Evolutionary conservation across 179 eudicot genomes (phyloP), one percentile per base, ranked within the genome.

Genomic region (Silene vulgaris): DNA sequence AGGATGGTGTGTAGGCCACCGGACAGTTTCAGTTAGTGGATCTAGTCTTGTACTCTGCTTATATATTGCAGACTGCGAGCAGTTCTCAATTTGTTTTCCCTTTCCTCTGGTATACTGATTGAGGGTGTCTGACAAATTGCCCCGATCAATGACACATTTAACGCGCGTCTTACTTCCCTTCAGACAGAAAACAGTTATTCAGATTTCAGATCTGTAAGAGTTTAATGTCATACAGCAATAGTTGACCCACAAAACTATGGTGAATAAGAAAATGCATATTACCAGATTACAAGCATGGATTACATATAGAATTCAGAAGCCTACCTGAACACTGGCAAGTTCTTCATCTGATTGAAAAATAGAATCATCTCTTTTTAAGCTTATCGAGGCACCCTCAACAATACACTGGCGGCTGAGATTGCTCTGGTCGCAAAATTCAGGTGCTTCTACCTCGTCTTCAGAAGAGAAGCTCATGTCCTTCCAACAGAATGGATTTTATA

Each of bases 371-470:
- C 56, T 57, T 74, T 64, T 71, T 35, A 61, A 40, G 62, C 71
- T 70, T 37, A 70, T 54, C 14, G 75, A 64, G 73, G 20, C 69
- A 52, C 48, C 56, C 64, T 64, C 78, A 70, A 29, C 68, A 71
- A 37, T 54, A 62, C 54, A 48, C 12, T 57, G 29, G 26, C 57
- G 67, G 74, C 54, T 71, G 35, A 79, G 45, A 40, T 80, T 78
- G 62, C 63, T 74, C 73, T 78, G 69, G 26, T 82, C 75, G 29
- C 82, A 69, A 73, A 89, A 90, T 64, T 80, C 81, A 65, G 96
- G 91, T 73, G 73, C 30, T 80, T 89, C 93, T 76, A 91, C 91
- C 48, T 89, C 97, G 65, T 91, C 93, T 63, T 87, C 93, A 65
- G 83, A 74, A 72, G 79, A 76, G 69, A 75, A 74, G 26, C 86